These are phyloP conservation scores for Botrytis paeoniae DNA, from an alignment of 2,329 filamentous ascomycete species.

Conservation along the genomic window DNA sequence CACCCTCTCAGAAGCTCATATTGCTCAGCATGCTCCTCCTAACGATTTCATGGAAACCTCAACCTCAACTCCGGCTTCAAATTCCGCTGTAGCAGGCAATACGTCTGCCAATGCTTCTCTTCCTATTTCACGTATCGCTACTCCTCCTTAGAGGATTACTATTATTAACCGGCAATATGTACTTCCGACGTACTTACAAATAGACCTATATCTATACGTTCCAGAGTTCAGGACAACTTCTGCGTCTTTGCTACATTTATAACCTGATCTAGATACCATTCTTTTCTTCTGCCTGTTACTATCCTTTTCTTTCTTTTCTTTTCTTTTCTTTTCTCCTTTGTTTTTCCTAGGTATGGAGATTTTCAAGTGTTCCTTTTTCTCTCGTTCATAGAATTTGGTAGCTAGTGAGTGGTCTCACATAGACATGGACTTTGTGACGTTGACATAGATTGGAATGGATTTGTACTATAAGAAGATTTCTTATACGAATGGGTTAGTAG, in stretches of 20 bases:
- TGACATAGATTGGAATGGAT: slow-evolving; percentile 4
- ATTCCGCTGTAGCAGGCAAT: neutral
- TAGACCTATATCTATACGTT: neutral
- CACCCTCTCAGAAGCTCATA: neutral
- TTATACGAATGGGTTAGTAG: neutral
- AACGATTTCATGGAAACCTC: too few species aligned
- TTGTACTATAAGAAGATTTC: slow-evolving; percentile 1
- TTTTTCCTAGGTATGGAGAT: neutral
- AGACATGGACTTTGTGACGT: neutral
- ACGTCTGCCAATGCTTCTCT: neutral
- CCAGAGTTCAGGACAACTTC: neutral
- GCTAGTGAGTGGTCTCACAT: neutral
- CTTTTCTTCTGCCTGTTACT: neutral
- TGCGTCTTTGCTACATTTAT: neutral
- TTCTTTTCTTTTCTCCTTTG: neutral
- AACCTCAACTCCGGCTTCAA: neutral
- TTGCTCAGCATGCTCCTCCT: slow-evolving; percentile 4
- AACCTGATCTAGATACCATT: neutral
- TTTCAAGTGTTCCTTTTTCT: neutral
- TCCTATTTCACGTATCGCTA: neutral
- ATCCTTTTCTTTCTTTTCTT: neutral
- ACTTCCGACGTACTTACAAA: neutral
- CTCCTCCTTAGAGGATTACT: slow-evolving; percentile 2
- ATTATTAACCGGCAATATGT: neutral
- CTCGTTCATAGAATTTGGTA: neutral